Evolutionary conservation across 2,329 filamentous ascomycete species (phyloP).

Genomic region (Penicillium oxalicum): DNA sequence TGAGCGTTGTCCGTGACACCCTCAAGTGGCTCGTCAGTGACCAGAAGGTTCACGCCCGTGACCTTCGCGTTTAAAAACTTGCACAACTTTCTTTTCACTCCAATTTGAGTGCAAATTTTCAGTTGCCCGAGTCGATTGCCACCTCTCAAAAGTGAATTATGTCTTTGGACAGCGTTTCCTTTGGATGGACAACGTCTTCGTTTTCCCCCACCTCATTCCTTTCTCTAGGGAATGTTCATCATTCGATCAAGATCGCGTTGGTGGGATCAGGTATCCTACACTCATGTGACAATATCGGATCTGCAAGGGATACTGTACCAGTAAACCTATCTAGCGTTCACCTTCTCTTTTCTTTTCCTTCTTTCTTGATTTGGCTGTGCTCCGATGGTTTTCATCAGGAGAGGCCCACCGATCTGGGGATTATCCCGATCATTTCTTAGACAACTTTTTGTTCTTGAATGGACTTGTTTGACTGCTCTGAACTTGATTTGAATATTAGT

Average conservation of each 20-base stretch:
- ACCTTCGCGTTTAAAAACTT: constrained; percentile 20
- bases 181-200: background rate
- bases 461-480: constrained; percentile 17
- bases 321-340: constrained; percentile 7
- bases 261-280: constrained; percentile 10
- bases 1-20: constrained; percentile 25
- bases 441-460: constrained; percentile 12
- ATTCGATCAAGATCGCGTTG: background rate
- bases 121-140: background rate
- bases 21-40: constrained; percentile 29
- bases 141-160: background rate
- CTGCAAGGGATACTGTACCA: constrained; percentile 8
- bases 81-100: background rate
- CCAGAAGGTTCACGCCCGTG: constrained; percentile 28
- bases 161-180: background rate
- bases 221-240: background rate
- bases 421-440: constrained; percentile 2
- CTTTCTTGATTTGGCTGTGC: background rate
- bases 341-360: constrained; percentile 13
- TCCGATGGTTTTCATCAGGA: background rate
- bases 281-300: constrained; percentile 1
- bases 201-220: background rate
- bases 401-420: constrained; percentile 6
- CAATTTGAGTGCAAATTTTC: background rate
- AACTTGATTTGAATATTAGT: background rate